A percentile compares a stretch with the other conserved stretches of the same genome.
These are phyloP conservation scores for Paracamarosporium sp. DNA, from an alignment of 2,329 filamentous ascomycete species.

Conservation along the genomic window DNA sequence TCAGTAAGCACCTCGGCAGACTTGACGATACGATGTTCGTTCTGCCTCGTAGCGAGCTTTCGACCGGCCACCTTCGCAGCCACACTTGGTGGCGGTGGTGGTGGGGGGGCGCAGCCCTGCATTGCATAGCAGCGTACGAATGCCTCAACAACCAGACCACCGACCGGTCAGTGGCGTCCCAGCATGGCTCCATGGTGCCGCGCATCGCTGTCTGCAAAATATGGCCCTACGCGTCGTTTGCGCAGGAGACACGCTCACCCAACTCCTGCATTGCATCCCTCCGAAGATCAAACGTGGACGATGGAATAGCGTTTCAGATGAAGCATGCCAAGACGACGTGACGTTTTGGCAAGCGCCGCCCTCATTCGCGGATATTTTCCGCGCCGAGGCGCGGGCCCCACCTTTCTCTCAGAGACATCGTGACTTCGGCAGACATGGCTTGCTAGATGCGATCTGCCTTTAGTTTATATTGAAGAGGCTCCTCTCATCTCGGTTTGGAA, in stretches of 20 bases:
- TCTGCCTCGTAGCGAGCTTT: conserved; percentile 8
- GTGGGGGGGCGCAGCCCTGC: conserved; percentile 5
- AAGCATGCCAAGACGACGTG: conserved; percentile 6
- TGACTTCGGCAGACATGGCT: not conserved
- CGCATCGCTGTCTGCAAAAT: conserved; percentile 1
- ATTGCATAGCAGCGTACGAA: not conserved
- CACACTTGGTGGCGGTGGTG: not conserved
- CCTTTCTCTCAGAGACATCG: not conserved
- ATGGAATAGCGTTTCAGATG: conserved; percentile 10
- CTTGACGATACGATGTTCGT: not conserved
- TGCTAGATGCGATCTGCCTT: not conserved
- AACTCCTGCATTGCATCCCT: conserved; percentile 8
- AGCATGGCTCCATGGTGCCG: conserved; percentile 5
- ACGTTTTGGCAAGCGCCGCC: not conserved
- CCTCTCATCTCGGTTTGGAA: not conserved
- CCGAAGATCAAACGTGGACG: conserved; percentile 12
- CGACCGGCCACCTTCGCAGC: conserved; percentile 10
- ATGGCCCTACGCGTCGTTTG: not conserved
- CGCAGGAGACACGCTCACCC: not conserved
- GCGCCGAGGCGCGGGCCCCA: not conserved
- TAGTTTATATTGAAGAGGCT: not conserved
- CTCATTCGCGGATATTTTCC: conserved; percentile 11
- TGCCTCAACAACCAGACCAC: not conserved
- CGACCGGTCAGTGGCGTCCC: not conserved
- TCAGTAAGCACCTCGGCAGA: not conserved